These are phyloP conservation scores for Lentinula guzmanii DNA, from an alignment of 768 basidiomycete genomes.

Conservation along the genomic window DNA sequence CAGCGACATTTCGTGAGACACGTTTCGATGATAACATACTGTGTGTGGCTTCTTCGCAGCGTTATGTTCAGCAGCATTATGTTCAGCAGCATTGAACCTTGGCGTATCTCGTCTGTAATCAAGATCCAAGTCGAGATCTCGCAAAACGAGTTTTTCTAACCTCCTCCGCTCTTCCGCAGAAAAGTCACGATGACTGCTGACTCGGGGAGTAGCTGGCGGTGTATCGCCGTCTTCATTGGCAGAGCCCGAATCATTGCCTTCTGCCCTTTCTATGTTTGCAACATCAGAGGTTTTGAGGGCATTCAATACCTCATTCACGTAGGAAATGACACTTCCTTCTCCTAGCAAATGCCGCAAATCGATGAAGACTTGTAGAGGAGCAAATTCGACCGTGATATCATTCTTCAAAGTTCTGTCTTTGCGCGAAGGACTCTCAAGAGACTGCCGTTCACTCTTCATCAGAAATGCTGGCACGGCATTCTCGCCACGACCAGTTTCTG, in stretches of 20 bases:
- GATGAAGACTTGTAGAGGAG: conserved; percentile 72
- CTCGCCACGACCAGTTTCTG: neutral
- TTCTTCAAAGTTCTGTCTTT: conserved; percentile 10
- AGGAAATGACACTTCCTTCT: conserved; percentile 33
- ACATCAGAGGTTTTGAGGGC: neutral
- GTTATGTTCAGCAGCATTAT: conserved; percentile 9
- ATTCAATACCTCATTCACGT: conserved; percentile 36
- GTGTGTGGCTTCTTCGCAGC: neutral
- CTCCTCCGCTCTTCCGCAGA: conserved; percentile 27
- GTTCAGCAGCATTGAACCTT: conserved; percentile 11
- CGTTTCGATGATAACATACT: neutral
- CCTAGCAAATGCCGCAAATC: conserved; percentile 49
- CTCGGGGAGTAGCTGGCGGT: conserved; percentile 31
- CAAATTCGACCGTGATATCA: conserved; percentile 35
- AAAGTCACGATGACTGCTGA: conserved; percentile 8
- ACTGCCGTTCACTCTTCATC: conserved; percentile 9
- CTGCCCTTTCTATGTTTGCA: conserved; percentile 6
- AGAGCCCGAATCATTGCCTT: conserved; percentile 10
- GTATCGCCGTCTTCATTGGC: conserved; percentile 28
- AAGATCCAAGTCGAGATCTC: conserved; percentile 51
- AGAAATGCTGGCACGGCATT: neutral
- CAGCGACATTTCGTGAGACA: neutral
- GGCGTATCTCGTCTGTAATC: conserved; percentile 29
- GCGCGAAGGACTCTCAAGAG: conserved; percentile 7
- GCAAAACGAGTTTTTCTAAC: conserved; percentile 46